Base-by-base conservation (phyloP, 2,329 filamentous ascomycete species). In the Colletotrichum zoysiae region DNA sequence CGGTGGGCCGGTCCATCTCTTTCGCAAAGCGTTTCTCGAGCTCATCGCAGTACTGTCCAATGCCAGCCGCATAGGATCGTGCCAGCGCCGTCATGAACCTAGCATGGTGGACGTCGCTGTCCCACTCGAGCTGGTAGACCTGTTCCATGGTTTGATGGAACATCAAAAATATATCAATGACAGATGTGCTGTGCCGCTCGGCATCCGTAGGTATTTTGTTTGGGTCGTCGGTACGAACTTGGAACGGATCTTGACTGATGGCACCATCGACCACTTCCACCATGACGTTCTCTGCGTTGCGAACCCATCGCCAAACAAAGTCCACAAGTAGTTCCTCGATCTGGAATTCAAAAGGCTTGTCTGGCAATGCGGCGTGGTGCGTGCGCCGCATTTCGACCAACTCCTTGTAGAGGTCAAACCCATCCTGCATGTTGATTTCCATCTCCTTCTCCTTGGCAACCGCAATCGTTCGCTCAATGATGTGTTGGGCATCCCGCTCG, bases 231-330 rank as follows among this genome's bases (percentile, higher is more conserved):
- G 88, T 88, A 65, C 93, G 89, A 65, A 97, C 91, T 76, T 91
- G 88, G 81, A 98, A 99, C 69, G 90, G 84, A 79, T 99, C 96
- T 76, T 97, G 93, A 79, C 94, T 95, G 81, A 98, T 92, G 11
- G 96, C 95, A 77, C 95, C 90, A 58, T 97, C 94, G 50, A 98
- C 93, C 85, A 96, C 96, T 33, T 91, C 90, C 73, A 92, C 86
- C 78, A 98, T 91, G 78, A 92, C 94, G 44, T 85, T 85, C 77
- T 98, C 95, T 9, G 94, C 95, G 74, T 91, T 89, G 65, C 89
- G 87, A 74, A 99, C 94, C 95, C 95, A 99, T 70, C 94, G 91
- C 95, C 95, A 98, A 7, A 98, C 96, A 80, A 98, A 99, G 46
- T 93, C 92, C 73, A 95, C 93, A 23, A 99, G 86, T 20, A 97